A percentile compares a stretch with the other conserved stretches of the same genome.
Conservation (phyloP, 2,329 filamentous ascomycete species). For the Aspergillus alliaceus region DNA sequence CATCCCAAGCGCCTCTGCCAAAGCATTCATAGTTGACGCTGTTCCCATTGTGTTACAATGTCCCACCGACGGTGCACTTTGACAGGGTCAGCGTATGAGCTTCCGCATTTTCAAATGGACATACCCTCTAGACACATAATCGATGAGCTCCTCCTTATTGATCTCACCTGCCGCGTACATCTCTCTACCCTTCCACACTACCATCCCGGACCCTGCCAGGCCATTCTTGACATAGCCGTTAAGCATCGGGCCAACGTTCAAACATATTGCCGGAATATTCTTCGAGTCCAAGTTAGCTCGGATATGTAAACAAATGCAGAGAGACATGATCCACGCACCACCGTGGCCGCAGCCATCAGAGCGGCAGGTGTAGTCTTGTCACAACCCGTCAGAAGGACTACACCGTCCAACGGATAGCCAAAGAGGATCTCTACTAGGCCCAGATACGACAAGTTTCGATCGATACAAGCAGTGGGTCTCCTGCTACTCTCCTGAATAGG, state of each 20-base stretch:
- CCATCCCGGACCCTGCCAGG: slow-evolving; percentile 47
- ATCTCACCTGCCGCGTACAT: slow-evolving; percentile 50
- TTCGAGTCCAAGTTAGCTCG: slow-evolving; percentile 17
- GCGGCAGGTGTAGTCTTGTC: slow-evolving; percentile 55
- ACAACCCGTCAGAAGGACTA: slow-evolving; percentile 53
- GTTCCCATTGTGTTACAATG: slow-evolving; percentile 58
- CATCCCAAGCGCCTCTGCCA: slow-evolving; percentile 55
- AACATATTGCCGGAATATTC: slow-evolving; percentile 53
- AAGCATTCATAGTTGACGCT: slow-evolving; percentile 54
- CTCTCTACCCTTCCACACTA: slow-evolving; percentile 53
- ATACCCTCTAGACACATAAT: slow-evolving; percentile 47
- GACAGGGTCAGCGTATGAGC: not conserved
- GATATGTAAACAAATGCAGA: not conserved
- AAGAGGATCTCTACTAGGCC: slow-evolving; percentile 50
- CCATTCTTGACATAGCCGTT: slow-evolving; percentile 48
- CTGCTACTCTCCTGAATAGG: slow-evolving; percentile 53
- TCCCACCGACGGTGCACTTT: slow-evolving; percentile 47
- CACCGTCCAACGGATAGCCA: slow-evolving; percentile 52
- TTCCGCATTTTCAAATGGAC: slow-evolving; percentile 2
- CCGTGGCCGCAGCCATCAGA: slow-evolving; percentile 54
- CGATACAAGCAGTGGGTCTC: slow-evolving; percentile 51
- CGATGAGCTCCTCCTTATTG: slow-evolving; percentile 45
- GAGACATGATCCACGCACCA: slow-evolving; percentile 31
- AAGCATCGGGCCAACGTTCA: slow-evolving; percentile 56
- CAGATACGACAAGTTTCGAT: slow-evolving; percentile 52